phyloP scores from a whole-genome alignment of 768 basidiomycete genomes.

The Xerocomus potaroensis region DNA sequence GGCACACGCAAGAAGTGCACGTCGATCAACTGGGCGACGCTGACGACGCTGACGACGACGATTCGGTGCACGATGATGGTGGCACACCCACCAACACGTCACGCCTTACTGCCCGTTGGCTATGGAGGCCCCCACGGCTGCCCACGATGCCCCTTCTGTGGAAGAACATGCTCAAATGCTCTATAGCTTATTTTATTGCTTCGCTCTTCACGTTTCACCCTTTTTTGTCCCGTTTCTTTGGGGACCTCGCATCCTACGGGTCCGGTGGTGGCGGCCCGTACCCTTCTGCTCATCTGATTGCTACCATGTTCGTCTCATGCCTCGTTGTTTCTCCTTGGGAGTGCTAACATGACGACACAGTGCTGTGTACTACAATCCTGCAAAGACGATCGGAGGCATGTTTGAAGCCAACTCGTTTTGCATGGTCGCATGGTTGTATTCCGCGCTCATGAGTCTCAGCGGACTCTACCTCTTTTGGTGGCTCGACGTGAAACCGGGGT shows the following conservation, averaged over 20 bases:
- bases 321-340: background rate
- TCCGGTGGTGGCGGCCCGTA: conserved; percentile 50
- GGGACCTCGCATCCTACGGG: conserved; percentile 52
- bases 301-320: conserved; percentile 69
- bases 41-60: background rate
- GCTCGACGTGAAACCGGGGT: conserved; percentile 65
- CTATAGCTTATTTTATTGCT: conserved; percentile 83
- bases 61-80: background rate
- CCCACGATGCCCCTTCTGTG: conserved; percentile 48
- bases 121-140: conserved; percentile 13
- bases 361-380: conserved; percentile 88
- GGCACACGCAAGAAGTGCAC: background rate
- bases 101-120: conserved; percentile 6
- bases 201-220: conserved; percentile 92
- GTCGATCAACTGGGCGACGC: background rate
- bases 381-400: conserved; percentile 91
- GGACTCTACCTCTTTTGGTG: conserved; percentile 81
- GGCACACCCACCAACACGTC: conserved; percentile 1
- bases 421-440: conserved; percentile 61
- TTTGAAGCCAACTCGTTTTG: conserved; percentile 86
- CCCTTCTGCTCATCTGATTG: conserved; percentile 86
- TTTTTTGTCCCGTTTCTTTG: conserved; percentile 62
- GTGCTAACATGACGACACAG: conserved; percentile 33
- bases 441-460: conserved; percentile 66
- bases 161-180: conserved; percentile 85